These are phyloP conservation scores for Amphirosellinia nigrospora DNA, from an alignment of 495 filamentous ascomycete genomes.

Conservation along the genomic window DNA sequence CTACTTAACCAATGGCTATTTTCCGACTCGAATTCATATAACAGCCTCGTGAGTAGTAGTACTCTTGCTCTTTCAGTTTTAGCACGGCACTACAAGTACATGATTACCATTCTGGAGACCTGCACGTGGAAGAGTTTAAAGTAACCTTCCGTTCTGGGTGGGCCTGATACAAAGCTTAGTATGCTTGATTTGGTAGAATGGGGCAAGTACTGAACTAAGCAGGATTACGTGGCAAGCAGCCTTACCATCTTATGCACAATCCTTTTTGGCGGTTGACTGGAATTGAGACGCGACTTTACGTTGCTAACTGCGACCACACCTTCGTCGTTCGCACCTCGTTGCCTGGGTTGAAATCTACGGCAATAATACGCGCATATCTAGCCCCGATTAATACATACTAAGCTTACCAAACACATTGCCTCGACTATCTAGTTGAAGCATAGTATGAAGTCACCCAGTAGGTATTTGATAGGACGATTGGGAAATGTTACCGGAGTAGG, in stretches of 20 bases:
- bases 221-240: slow-evolving; percentile 3
- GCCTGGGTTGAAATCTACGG: too few species aligned
- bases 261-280: not conserved
- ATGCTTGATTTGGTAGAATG: not conserved
- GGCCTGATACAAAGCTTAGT: not conserved
- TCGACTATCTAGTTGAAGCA: not conserved
- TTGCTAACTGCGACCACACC: not conserved
- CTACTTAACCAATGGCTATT: not conserved
- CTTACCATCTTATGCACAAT: not conserved
- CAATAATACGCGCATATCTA: not conserved
- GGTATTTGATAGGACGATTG: not conserved
- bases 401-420: not conserved
- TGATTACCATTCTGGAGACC: too few species aligned
- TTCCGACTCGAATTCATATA: not conserved
- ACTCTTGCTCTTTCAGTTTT: too few species aligned
- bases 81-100: too few species aligned
- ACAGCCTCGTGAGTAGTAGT: not conserved
- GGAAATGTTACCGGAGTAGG: not conserved
- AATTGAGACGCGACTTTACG: not conserved
- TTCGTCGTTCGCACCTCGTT: not conserved
- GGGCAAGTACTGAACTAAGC: not conserved
- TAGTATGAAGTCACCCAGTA: not conserved
- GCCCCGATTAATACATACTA: not conserved
- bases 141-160: not conserved
- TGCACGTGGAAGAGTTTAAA: not conserved